These are phyloP conservation scores for Angophora floribunda DNA, from an alignment of 345 rosid species.

Conservation along the genomic window DNA sequence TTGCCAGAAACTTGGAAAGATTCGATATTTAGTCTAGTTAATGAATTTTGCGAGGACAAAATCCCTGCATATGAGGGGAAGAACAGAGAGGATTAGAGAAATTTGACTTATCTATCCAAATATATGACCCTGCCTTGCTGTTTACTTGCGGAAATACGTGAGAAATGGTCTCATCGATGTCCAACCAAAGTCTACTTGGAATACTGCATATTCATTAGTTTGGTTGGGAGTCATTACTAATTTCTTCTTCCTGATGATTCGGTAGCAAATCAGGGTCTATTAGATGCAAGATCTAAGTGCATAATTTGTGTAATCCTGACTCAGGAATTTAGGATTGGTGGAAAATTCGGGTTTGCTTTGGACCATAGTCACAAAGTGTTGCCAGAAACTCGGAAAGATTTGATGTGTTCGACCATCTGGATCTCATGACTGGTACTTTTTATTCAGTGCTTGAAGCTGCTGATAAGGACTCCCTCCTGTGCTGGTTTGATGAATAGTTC, in stretches of 20 bases:
- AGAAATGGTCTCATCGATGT: not conserved
- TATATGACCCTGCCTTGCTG: not conserved
- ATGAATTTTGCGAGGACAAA: not conserved
- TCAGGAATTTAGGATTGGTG: not conserved
- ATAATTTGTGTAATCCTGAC: not conserved
- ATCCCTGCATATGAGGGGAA: not conserved
- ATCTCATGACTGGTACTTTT: not conserved
- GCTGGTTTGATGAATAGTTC: not conserved
- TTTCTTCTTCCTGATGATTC: not conserved
- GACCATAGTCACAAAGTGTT: not conserved
- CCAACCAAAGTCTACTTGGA: not conserved
- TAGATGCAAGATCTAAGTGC: not conserved
- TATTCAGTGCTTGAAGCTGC: not conserved
- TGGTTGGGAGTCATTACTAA: not conserved
- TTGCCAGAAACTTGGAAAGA: not conserved
- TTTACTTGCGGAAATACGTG: not conserved
- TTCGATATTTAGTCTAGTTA: not conserved
- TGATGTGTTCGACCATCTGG: not conserved
- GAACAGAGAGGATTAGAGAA: not conserved
- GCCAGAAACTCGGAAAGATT: not conserved
- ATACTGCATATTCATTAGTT: not conserved
- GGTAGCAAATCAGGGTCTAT: not conserved
- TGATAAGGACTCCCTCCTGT: not conserved
- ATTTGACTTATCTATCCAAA: not conserved
- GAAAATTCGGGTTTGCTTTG: not conserved